Percentiles rank a stretch among this genome's conserved stretches.
Evolutionary conservation across 2,329 filamentous ascomycete genomes (phyloP).

Genomic region (Alternaria sp.): DNA sequence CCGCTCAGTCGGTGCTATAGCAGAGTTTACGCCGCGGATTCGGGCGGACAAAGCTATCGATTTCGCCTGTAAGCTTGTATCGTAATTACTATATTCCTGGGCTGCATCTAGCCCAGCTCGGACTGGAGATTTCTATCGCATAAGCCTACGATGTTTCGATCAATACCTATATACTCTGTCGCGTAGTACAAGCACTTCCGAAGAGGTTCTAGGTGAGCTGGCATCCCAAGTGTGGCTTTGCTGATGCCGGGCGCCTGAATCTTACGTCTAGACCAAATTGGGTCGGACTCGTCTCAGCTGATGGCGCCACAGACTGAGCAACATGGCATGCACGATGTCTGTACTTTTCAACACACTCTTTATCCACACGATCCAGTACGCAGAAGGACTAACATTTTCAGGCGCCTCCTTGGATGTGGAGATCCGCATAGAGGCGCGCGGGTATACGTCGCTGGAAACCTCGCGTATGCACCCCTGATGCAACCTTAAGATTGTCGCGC

Average conservation of each 20-base stretch:
- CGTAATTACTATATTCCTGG: background rate
- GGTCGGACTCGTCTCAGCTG: constrained; percentile 13
- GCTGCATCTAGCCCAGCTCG: background rate
- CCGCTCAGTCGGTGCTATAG: no score
- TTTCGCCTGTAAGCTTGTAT: background rate
- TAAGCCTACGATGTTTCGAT: background rate
- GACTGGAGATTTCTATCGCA: background rate
- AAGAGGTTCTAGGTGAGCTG: constrained; percentile 3
- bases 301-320: background rate
- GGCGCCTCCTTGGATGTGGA: background rate
- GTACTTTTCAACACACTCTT: background rate
- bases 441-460: constrained; percentile 2
- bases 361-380: background rate
- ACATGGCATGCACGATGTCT: background rate
- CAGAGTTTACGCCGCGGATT: background rate
- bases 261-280: constrained; percentile 8
- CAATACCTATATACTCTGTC: background rate
- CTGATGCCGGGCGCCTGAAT: constrained; percentile 6
- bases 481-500: constrained; percentile 2
- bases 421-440: background rate
- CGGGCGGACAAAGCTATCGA: background rate
- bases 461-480: constrained; percentile 7
- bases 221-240: constrained; percentile 2
- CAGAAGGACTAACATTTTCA: background rate
- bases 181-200: background rate